Percentiles rank a stretch among this genome's conserved stretches.
phyloP scores from a whole-genome alignment of 768 basidiomycete genomes.

The Rhodotorula toruloides region DNA sequence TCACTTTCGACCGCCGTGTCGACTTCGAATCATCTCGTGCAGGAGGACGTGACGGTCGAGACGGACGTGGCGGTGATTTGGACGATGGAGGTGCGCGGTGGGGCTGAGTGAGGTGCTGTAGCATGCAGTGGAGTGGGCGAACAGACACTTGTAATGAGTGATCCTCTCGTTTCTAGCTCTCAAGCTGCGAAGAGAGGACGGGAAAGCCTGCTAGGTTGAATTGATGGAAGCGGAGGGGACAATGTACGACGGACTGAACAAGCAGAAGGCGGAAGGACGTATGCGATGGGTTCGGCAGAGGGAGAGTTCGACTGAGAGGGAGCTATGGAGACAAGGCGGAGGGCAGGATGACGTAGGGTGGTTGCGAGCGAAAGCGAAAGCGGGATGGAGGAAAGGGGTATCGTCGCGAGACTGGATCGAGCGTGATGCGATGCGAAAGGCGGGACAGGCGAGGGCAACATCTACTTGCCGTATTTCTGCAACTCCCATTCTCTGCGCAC shows the following conservation, averaged over 20 bases:
- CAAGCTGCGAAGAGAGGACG: too few species aligned
- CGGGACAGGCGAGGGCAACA: background rate
- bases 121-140: too few species aligned
- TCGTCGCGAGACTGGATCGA: background rate
- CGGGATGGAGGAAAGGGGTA: background rate
- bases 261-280: background rate
- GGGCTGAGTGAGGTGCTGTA: background rate
- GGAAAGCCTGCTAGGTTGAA: too few species aligned
- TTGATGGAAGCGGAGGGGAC: too few species aligned
- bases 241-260: too few species aligned
- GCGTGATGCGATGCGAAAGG: background rate
- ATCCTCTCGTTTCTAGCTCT: too few species aligned
- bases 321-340: constrained; percentile 3
- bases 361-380: too few species aligned
- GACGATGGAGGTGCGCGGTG: constrained; percentile 62
- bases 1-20: constrained; percentile 81
- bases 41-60: constrained; percentile 62
- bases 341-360: too few species aligned
- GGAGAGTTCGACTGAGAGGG: background rate
- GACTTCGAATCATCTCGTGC: constrained; percentile 84
- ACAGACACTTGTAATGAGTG: too few species aligned
- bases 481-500: constrained; percentile 77
- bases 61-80: constrained; percentile 85
- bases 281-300: background rate
- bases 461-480: constrained; percentile 63